phyloP scores from a whole-genome alignment of 768 basidiomycete genomes.

The Chiua virens region DNA sequence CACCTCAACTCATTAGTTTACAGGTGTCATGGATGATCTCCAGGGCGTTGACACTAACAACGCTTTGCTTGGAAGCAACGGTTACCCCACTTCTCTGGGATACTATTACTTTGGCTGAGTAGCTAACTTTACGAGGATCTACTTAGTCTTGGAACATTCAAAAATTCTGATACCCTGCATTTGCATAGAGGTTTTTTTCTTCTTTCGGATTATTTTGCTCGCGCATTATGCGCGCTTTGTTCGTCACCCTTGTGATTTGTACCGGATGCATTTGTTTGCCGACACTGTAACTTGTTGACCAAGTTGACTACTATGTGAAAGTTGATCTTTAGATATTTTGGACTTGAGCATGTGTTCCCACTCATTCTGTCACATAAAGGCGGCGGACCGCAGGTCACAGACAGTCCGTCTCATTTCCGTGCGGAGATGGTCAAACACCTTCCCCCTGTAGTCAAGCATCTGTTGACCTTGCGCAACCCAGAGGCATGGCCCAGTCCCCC shows the following conservation, averaged over 20 bases:
- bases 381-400: not conserved
- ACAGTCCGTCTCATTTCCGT: not conserved
- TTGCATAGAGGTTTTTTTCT: constrained; percentile 5
- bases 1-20: constrained; percentile 7
- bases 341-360: not conserved
- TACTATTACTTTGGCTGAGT: constrained; percentile 40
- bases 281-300: constrained; percentile 26
- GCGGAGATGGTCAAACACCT: constrained; percentile 44
- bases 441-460: constrained; percentile 68
- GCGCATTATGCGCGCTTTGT: constrained; percentile 3
- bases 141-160: not conserved
- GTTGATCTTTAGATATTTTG: not conserved
- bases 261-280: constrained; percentile 20
- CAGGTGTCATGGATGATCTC: constrained; percentile 55
- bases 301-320: constrained; percentile 7
- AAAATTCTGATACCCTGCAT: constrained; percentile 18
- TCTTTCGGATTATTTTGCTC: not conserved
- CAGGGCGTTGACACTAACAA: constrained; percentile 54
- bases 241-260: constrained; percentile 17
- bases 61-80: constrained; percentile 44
- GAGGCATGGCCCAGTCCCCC: constrained; percentile 59
- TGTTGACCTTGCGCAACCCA: constrained; percentile 67
- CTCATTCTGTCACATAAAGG: constrained; percentile 10
- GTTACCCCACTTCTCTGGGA: constrained; percentile 54
- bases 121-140: no score